Percentiles rank a stretch among this genome's conserved stretches.
Evolutionary conservation across 176 grass and related monocot species (phyloP).

Genomic region (Pontederia paniculata): DNA sequence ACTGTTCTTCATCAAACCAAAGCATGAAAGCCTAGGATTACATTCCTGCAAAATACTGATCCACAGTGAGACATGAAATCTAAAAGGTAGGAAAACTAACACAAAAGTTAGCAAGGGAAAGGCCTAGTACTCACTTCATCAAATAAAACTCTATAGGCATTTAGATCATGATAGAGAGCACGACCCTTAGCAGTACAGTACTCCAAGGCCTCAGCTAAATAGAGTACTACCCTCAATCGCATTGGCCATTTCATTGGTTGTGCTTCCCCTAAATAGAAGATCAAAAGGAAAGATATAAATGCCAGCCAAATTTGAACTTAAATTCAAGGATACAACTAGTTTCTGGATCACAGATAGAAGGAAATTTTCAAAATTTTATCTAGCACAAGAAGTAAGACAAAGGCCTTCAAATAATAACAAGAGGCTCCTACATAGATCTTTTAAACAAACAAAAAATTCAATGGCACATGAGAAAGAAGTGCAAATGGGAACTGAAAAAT

Average conservation of each 20-base stretch:
- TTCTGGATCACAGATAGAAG: no score
- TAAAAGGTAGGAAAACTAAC: constrained; percentile 13
- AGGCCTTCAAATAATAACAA: no score
- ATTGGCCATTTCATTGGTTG: constrained; percentile 99
- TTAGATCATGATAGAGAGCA: constrained; percentile 96
- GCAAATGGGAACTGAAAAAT: no score
- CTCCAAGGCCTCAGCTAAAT: constrained; percentile 87
- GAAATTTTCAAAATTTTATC: no score
- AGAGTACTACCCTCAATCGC: constrained; percentile 88
- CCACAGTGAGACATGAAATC: constrained; percentile 12
- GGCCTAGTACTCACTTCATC: constrained; percentile 59
- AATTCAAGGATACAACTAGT: not conserved
- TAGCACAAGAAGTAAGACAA: no score
- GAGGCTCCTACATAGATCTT: no score
- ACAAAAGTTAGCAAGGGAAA: constrained; percentile 8
- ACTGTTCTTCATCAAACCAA: constrained; percentile 99
- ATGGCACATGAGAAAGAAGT: no score
- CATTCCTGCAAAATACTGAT: constrained; percentile 51
- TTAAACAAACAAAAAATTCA: no score
- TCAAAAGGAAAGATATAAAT: not conserved
- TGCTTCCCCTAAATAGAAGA: constrained; percentile 65
- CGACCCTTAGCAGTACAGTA: constrained; percentile 80
- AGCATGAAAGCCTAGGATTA: constrained; percentile 95
- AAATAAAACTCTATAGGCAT: constrained; percentile 95
- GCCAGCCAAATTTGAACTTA: not conserved